phyloP scores from a whole-genome alignment of 768 basidiomycete genomes.

The Kwoniella newhampshirensis region DNA sequence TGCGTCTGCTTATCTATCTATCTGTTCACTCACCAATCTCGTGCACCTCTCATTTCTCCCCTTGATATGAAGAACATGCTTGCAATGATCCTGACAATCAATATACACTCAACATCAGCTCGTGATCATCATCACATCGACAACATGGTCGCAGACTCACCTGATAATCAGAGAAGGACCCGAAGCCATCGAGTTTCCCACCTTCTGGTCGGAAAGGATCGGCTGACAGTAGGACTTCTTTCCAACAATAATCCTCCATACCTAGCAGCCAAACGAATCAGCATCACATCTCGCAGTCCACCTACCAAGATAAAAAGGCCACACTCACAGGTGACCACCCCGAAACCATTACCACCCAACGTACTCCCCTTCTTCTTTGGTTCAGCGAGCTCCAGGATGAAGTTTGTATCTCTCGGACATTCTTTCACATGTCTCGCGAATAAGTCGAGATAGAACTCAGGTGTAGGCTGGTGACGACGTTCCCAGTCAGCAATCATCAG shows the following conservation, averaged over 20 bases:
- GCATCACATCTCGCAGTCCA: background rate
- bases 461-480: background rate
- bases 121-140: too few species aligned
- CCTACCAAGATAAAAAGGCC: background rate
- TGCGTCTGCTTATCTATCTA: background rate
- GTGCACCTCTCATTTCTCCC: constrained; percentile 17
- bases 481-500: background rate
- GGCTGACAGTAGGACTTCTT: constrained; percentile 34
- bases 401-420: constrained; percentile 23
- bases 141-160: too few species aligned
- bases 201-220: constrained; percentile 32
- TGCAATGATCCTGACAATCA: constrained; percentile 35
- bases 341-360: constrained; percentile 41
- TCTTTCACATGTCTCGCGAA: constrained; percentile 1
- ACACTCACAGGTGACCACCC: constrained; percentile 38
- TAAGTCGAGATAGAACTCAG: constrained; percentile 2
- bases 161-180: constrained; percentile 35
- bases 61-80: constrained; percentile 21
- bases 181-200: constrained; percentile 34
- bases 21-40: constrained; percentile 7
- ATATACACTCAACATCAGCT: background rate
- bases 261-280: constrained; percentile 15
- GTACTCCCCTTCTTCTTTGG: constrained; percentile 9
- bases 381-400: constrained; percentile 36
- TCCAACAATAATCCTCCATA: constrained; percentile 47